Conservation (phyloP, 2,329 filamentous ascomycete species). For the Elsinoe ampelina region DNA sequence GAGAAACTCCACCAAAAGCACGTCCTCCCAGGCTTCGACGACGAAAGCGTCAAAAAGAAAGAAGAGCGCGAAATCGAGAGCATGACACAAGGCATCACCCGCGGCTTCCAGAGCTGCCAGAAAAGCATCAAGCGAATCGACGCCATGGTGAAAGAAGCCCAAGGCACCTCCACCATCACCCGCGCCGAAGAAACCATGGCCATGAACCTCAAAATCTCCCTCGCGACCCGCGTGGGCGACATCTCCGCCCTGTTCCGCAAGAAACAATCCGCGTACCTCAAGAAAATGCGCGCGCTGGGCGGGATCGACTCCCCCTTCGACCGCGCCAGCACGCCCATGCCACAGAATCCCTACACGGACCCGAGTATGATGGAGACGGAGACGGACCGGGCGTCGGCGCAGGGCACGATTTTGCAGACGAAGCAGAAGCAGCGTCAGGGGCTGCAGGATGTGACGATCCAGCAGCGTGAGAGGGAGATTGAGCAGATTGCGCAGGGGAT, state of each 20-base stretch:
- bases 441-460: slow-evolving; percentile 71
- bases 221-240: slow-evolving; percentile 82
- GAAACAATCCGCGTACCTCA: slow-evolving; percentile 93
- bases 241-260: slow-evolving; percentile 88
- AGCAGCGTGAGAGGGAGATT: slow-evolving; percentile 90
- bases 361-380: slow-evolving; percentile 89
- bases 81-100: slow-evolving; percentile 83
- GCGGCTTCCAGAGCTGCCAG: slow-evolving; percentile 82
- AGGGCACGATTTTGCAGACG: slow-evolving; percentile 76
- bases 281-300: slow-evolving; percentile 42
- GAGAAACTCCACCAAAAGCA: slow-evolving; percentile 96
- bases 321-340: slow-evolving; percentile 40
- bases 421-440: slow-evolving; percentile 52
- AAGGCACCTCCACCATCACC: slow-evolving; percentile 61
- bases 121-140: slow-evolving; percentile 81
- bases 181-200: slow-evolving; percentile 91
- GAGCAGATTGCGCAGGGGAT: slow-evolving; percentile 97
- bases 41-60: slow-evolving; percentile 76
- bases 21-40: slow-evolving; percentile 90
- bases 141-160: slow-evolving; percentile 72
- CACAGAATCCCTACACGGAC: slow-evolving; percentile 61
- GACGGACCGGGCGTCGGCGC: slow-evolving; percentile 83
- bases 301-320: slow-evolving; percentile 32
- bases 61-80: slow-evolving; percentile 87
- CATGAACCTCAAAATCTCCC: slow-evolving; percentile 84